Percentiles rank a stretch among this genome's conserved stretches.
Evolutionary conservation across 805 yeast species (phyloP).

Genomic region (Wickerhamiella shivajii): DNA sequence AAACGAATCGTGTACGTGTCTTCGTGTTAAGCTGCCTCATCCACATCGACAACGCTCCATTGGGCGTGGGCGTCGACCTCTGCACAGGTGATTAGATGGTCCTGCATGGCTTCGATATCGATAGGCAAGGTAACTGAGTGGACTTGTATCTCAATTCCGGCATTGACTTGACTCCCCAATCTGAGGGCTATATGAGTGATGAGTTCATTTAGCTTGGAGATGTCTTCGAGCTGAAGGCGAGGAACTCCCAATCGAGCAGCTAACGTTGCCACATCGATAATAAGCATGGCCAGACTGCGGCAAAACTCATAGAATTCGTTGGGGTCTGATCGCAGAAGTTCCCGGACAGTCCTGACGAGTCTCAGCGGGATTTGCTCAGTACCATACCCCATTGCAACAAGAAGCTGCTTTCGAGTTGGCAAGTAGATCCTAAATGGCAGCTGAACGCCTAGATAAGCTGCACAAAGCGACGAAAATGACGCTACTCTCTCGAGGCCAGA

Average conservation of each 20-base stretch:
- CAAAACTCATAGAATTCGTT: conserved; percentile 21
- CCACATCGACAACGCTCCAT: conserved; percentile 22
- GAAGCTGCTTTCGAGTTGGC: conserved; percentile 16
- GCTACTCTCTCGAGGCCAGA: conserved; percentile 23
- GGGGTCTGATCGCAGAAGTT: conserved; percentile 20
- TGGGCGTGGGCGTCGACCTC: conserved; percentile 24
- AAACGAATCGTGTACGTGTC: not conserved
- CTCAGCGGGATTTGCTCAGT: conserved; percentile 4
- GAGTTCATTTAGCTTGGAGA: conserved; percentile 18
- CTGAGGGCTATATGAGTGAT: conserved; percentile 22
- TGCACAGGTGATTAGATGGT: conserved; percentile 16
- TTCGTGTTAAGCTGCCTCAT: not conserved
- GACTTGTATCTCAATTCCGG: conserved; percentile 15
- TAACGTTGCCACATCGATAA: conserved; percentile 19
- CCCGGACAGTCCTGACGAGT: conserved; percentile 15
- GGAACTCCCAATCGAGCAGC: conserved; percentile 20
- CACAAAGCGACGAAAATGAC: conserved; percentile 20
- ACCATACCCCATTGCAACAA: conserved; percentile 9
- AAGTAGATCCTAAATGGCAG: conserved; percentile 22
- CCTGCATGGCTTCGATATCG: conserved; percentile 18
- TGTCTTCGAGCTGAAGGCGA: conserved; percentile 14
- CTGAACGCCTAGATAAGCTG: conserved; percentile 22
- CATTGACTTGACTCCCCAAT: conserved; percentile 14
- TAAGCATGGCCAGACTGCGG: conserved; percentile 23
- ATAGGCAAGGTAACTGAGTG: conserved; percentile 12